These are phyloP conservation scores for Fusarium azukiicola DNA, from an alignment of 2,329 filamentous ascomycete species.

Conservation along the genomic window DNA sequence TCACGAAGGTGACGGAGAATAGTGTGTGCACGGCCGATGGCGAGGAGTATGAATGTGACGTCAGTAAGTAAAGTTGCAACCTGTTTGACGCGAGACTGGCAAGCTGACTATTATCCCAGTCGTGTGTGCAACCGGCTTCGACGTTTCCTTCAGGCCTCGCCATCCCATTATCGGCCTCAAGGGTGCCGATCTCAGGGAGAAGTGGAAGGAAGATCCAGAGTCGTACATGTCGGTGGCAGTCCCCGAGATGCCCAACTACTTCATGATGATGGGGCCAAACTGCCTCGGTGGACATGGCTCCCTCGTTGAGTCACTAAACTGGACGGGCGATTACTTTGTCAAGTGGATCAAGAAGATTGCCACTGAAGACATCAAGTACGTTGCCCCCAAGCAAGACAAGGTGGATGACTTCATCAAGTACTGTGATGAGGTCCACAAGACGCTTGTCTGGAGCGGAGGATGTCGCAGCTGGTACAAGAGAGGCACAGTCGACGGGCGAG, in stretches of 20 bases:
- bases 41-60: conserved; percentile 47
- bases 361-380: conserved; percentile 48
- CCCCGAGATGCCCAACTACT: conserved; percentile 58
- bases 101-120: conserved; percentile 53
- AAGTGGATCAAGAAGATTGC: conserved; percentile 52
- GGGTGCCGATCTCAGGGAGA: conserved; percentile 70
- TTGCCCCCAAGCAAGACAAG: conserved; percentile 48
- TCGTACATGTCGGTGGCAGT: conserved; percentile 56
- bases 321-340: conserved; percentile 52
- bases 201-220: conserved; percentile 69
- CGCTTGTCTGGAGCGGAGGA: conserved; percentile 48
- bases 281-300: conserved; percentile 50
- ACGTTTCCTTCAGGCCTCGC: conserved; percentile 73
- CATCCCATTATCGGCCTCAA: conserved; percentile 72
- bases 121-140: conserved; percentile 77
- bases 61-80: conserved; percentile 37
- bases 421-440: conserved; percentile 48
- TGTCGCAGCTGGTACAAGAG: conserved; percentile 51
- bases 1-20: conserved; percentile 46
- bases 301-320: conserved; percentile 49
- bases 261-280: conserved; percentile 54
- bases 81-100: not conserved
- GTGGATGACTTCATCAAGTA: conserved; percentile 51
- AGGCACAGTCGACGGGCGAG: conserved; percentile 40
- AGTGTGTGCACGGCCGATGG: conserved; percentile 47